phyloP scores from a whole-genome alignment of 1,284 basidiomycete genomes.

The Cryptococcus jaspeensis region DNA sequence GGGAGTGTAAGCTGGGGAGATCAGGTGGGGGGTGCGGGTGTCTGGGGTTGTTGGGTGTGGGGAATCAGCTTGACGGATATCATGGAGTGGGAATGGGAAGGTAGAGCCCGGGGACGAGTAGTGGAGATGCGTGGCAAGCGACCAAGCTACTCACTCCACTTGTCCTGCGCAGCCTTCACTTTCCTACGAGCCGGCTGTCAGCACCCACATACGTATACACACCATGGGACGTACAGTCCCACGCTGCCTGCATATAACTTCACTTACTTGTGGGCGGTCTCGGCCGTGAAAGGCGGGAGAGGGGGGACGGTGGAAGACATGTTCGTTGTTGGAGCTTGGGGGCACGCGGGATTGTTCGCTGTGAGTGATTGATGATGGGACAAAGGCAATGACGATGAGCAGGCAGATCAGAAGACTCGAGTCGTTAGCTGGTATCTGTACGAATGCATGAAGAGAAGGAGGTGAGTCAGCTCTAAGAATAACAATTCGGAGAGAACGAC shows the following conservation, averaged over 20 bases:
- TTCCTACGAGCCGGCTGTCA: constrained; percentile 26
- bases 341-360: too few relatives aligned
- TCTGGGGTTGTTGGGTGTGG: constrained; percentile 13
- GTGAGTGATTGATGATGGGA: too few relatives aligned
- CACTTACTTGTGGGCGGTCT: constrained; percentile 26
- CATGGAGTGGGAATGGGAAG: too few relatives aligned
- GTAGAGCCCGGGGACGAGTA: too few relatives aligned
- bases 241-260: too few relatives aligned
- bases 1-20: constrained; percentile 57
- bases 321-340: background rate
- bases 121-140: background rate
- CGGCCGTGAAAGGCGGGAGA: constrained; percentile 27
- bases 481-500: too few relatives aligned
- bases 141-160: constrained; percentile 48
- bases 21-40: constrained; percentile 32
- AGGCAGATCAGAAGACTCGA: too few relatives aligned
- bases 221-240: background rate
- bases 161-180: constrained; percentile 44
- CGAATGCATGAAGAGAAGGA: too few relatives aligned
- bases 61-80: background rate
- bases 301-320: constrained; percentile 15
- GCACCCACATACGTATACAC: background rate
- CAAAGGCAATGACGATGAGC: too few relatives aligned
- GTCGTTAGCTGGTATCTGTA: too few relatives aligned
- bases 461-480: too few relatives aligned